These are phyloP conservation scores for Cordyceps militaris DNA, from an alignment of 2,329 filamentous ascomycete genomes.

Conservation along the genomic window DNA sequence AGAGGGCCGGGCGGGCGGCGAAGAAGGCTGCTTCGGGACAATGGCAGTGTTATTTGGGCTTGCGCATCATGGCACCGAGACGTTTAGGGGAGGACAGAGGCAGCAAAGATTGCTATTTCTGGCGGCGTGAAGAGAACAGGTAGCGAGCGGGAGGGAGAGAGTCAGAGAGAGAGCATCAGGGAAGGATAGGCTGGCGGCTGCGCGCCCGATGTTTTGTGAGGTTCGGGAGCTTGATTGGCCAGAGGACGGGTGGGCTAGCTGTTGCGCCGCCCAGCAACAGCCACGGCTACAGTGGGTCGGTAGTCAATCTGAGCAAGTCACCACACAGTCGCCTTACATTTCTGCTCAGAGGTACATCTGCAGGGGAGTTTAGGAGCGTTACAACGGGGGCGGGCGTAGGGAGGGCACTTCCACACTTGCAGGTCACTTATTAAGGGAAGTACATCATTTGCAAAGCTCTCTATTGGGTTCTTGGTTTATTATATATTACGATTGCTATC, in stretches of 20 bases:
- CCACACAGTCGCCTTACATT: neutral
- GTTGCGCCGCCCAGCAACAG: constrained; percentile 11
- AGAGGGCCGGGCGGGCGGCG: neutral
- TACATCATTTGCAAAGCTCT: too few species aligned
- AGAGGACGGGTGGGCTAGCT: neutral
- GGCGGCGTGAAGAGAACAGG: neutral
- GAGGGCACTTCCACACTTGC: too few species aligned
- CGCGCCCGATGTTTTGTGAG: constrained; percentile 10
- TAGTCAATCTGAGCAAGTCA: neutral
- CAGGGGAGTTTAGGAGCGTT: too few species aligned
- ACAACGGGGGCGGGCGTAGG: too few species aligned
- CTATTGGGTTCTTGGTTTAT: too few species aligned
- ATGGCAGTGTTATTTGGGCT: neutral
- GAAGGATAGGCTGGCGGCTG: constrained; percentile 1
- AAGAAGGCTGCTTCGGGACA: neutral
- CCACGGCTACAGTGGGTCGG: neutral
- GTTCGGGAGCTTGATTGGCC: constrained; percentile 1
- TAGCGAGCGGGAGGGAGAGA: neutral
- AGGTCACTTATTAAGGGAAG: too few species aligned
- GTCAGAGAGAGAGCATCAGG: neutral
- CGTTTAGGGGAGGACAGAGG: neutral
- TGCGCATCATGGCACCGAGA: constrained; percentile 1
- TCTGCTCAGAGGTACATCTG: neutral
- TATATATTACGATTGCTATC: too few species aligned
- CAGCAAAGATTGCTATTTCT: constrained; percentile 1